Evolutionary conservation across 805 yeast genomes (phyloP).

Genomic region (Kuraishia ogatae): DNA sequence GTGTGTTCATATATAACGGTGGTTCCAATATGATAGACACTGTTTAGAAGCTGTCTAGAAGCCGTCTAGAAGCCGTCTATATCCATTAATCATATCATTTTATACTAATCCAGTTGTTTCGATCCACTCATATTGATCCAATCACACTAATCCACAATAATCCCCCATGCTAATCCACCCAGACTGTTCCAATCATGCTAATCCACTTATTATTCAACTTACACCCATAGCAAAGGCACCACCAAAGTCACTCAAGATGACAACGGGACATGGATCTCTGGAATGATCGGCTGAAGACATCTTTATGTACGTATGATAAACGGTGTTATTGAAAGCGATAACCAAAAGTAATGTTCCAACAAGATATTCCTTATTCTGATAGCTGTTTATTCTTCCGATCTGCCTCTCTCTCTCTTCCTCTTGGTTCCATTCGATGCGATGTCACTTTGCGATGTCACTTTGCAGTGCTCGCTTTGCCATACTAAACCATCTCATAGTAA

Average conservation of each 20-base stretch:
- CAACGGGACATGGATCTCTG: slow-evolving; percentile 98
- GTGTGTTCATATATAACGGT: too few relatives aligned
- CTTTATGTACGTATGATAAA: slow-evolving; percentile 4
- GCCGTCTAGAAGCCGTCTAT: too few relatives aligned
- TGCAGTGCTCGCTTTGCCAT: background rate
- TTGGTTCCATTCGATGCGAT: too few relatives aligned
- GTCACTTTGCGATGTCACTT: too few relatives aligned
- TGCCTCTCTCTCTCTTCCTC: too few relatives aligned
- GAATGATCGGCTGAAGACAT: slow-evolving; percentile 91
- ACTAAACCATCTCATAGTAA: background rate
- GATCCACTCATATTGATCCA: too few relatives aligned
- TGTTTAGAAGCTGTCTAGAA: too few relatives aligned
- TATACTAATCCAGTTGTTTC: too few relatives aligned
- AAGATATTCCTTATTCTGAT: too few relatives aligned
- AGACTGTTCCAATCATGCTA: background rate
- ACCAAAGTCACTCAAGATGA: slow-evolving; percentile 93
- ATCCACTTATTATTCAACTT: too few relatives aligned
- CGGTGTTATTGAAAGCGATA: background rate
- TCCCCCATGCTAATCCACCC: background rate
- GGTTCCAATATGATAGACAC: too few relatives aligned
- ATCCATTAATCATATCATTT: too few relatives aligned
- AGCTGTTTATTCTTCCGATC: background rate
- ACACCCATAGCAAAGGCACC: slow-evolving; percentile 99
- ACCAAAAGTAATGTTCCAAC: background rate
- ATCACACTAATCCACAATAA: background rate